A percentile compares a stretch with the other conserved stretches of the same genome.
phyloP scores from a whole-genome alignment of 371 early-diverging fungal genomes.

The Fennellomyces sp. region DNA sequence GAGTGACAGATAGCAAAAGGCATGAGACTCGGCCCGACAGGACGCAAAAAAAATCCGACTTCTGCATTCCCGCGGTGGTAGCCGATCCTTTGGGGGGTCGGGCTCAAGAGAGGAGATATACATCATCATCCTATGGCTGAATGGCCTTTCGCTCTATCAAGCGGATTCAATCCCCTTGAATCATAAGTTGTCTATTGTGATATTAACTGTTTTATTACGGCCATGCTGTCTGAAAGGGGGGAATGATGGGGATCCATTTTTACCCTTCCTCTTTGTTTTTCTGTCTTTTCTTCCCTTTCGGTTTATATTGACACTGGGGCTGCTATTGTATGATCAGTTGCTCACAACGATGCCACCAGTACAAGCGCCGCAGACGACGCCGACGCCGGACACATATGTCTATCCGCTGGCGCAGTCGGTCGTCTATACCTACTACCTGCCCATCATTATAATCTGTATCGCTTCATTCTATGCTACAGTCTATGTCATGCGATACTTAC shows the following conservation, averaged over 20 bases:
- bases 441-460: conserved; percentile 7
- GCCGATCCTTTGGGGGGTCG: not conserved
- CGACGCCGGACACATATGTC: conserved; percentile 1
- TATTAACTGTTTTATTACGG: not conserved
- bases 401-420: conserved; percentile 1
- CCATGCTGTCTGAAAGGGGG: not conserved
- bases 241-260: not conserved
- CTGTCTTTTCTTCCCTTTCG: not conserved
- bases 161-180: not conserved
- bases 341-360: not conserved
- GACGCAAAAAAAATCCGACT: conserved; percentile 3
- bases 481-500: conserved; percentile 9
- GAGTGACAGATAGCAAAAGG: not conserved
- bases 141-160: no score
- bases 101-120: not conserved
- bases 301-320: not conserved
- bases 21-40: not conserved
- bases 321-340: conserved; percentile 9
- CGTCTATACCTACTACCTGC: conserved; percentile 1
- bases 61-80: not conserved
- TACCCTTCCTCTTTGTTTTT: not conserved
- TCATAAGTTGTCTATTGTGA: not conserved
- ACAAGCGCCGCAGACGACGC: conserved; percentile 8
- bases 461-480: conserved; percentile 8
- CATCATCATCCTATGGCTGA: no score